phyloP scores from a whole-genome alignment of 768 basidiomycete genomes.

The Kwoniella bestiolae region DNA sequence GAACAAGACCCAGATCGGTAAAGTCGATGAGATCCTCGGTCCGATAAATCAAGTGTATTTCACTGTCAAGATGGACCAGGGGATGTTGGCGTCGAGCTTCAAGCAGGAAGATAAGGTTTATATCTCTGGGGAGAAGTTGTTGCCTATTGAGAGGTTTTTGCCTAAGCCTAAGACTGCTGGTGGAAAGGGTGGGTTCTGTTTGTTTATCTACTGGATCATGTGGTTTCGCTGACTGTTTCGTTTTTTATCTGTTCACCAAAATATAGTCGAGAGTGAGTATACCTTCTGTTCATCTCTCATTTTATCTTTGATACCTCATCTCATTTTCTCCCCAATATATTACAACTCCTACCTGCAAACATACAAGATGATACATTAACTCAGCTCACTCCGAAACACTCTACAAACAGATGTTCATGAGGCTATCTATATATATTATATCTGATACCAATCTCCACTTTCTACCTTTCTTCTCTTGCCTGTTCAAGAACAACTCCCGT shows the following conservation, averaged over 20 bases:
- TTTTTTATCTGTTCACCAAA: slow-evolving; percentile 41
- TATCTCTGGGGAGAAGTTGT: slow-evolving; percentile 93
- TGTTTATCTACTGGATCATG: not conserved
- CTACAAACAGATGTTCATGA: slow-evolving; percentile 2
- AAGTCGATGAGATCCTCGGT: slow-evolving; percentile 98
- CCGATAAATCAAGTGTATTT: slow-evolving; percentile 99
- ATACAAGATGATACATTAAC: slow-evolving; percentile 30
- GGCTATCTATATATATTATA: slow-evolving; percentile 6
- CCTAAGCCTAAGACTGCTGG: slow-evolving; percentile 89
- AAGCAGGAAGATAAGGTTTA: slow-evolving; percentile 98
- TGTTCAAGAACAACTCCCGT: slow-evolving; percentile 45
- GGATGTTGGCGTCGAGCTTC: slow-evolving; percentile 93
- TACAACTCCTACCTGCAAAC: not conserved
- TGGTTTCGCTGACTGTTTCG: not conserved
- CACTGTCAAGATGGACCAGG: slow-evolving; percentile 94
- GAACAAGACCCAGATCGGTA: slow-evolving; percentile 61
- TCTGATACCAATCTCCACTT: slow-evolving; percentile 20
- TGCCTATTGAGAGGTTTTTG: slow-evolving; percentile 94
- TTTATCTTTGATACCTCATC: not conserved
- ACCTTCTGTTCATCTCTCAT: no score
- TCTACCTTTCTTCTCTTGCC: slow-evolving; percentile 3
- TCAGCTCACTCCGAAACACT: slow-evolving; percentile 51
- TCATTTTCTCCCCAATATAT: slow-evolving; percentile 13
- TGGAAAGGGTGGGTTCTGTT: slow-evolving; percentile 59
- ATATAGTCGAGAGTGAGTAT: slow-evolving; percentile 36